Base-by-base conservation (phyloP, 2,329 filamentous ascomycete genomes). In the Leptographium galeiforme region DNA sequence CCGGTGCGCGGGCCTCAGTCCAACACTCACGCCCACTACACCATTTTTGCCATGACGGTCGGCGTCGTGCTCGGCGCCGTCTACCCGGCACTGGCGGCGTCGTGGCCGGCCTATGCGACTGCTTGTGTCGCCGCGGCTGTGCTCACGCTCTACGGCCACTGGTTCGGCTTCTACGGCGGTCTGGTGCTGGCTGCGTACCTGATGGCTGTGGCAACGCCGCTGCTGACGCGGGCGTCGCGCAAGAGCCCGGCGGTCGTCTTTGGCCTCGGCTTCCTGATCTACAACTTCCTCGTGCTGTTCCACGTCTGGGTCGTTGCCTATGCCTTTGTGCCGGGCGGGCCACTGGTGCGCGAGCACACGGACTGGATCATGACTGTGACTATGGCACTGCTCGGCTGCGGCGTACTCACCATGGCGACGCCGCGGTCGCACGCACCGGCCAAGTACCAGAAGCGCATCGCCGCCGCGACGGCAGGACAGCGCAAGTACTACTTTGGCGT, bases 271-370 rank as follows among this genome's bases (percentile, higher is more conserved):
- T 96, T 95, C 71, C 70, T 96, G 51, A 68, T 95, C 49, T 98
- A 97, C 73, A 95, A 97, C 68, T 77, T 97, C 62, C 72, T 97
- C 71, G 84, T 96, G 6, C 78, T 98, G n/a, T 95, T 95, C 74
- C 91, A 97, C 64, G 89, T 96, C 53, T 98, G 93, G 93, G 87
- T 96, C 39, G 93, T 98, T 12, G 93, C 93, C 2, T 98, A 98
- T 63, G 93, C 93, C 13, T 98, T 98, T 61, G 93, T 98, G 4
- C 93, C 93, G 2, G 93, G 93, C 51, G 93, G 93, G 2, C 89
- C 89, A 4, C 77, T 95, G 1, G 87, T 98, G 45, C 84, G 93
- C 46, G 93, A 98, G 67, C 90, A 84, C 64, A 98, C 90, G 1
- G 91, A 97, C 66, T 96, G 90, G 87, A 78, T 98, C 63, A 95